These are phyloP conservation scores for Mychonastes homosphaera DNA, from an alignment of 139 green algal genomes.

Conservation along the genomic window DNA sequence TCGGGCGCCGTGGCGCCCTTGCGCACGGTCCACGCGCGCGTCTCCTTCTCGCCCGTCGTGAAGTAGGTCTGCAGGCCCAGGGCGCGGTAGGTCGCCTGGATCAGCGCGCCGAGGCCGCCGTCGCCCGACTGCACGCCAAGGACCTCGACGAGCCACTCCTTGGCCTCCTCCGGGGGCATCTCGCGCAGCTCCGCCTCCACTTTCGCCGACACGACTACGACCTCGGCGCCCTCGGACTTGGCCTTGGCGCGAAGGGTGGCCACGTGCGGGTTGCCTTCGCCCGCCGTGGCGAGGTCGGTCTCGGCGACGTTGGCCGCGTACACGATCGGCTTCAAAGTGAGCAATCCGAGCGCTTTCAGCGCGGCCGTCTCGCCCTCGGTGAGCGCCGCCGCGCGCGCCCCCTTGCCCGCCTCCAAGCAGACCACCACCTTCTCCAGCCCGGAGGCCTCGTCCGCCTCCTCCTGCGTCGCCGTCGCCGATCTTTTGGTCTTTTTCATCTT, in stretches of 20 bases:
- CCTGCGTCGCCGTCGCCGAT: no score
- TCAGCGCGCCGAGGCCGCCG: constrained; percentile 62
- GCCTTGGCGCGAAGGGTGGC: no score
- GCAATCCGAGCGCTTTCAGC: constrained; percentile 60
- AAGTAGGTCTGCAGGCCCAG: constrained; percentile 96
- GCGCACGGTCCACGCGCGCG: constrained; percentile 79
- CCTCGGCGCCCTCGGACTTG: constrained; percentile 62
- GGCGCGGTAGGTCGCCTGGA: constrained; percentile 66
- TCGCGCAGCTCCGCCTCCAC: constrained; percentile 86
- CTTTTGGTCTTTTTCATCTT: constrained; percentile 79
- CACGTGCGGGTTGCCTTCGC: constrained; percentile 72
- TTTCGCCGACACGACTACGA: constrained; percentile 45
- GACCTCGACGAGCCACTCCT: constrained; percentile 78
- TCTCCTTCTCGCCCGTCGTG: constrained; percentile 94
- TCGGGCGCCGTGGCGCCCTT: constrained; percentile 76
- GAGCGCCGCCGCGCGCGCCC: constrained; percentile 61
- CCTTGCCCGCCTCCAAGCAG: constrained; percentile 53
- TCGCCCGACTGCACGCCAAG: constrained; percentile 75
- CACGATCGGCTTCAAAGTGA: constrained; percentile 78
- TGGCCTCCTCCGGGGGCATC: constrained; percentile 69
- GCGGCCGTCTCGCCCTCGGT: constrained; percentile 55
- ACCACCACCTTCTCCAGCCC: constrained; percentile 24
- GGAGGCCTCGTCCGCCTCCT: not conserved
- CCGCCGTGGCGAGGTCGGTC: constrained; percentile 68
- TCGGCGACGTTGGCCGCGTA: constrained; percentile 91